phyloP scores from a whole-genome alignment of 768 basidiomycete genomes.

The Russula ochroleuca region DNA sequence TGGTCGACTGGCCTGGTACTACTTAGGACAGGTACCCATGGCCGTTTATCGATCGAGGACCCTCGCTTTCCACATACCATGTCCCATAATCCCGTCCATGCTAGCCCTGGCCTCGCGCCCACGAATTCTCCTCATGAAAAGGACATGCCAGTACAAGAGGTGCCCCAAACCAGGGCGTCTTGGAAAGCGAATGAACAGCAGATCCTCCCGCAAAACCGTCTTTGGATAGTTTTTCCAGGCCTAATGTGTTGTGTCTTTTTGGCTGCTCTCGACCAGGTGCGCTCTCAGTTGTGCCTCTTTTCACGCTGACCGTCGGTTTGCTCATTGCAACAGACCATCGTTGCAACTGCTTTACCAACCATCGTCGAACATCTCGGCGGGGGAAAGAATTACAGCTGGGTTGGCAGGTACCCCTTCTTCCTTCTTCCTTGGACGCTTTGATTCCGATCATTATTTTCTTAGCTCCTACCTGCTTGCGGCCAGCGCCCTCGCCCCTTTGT shows the following conservation, averaged over 20 bases:
- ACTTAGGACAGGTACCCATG: not conserved
- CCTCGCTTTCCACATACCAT: not conserved
- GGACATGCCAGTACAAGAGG: not conserved
- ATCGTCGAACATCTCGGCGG: constrained; percentile 45
- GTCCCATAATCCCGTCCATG: not conserved
- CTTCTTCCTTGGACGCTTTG: not conserved
- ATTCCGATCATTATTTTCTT: not conserved
- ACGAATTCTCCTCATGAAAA: not conserved
- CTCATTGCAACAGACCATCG: constrained; percentile 37
- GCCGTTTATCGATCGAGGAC: not conserved
- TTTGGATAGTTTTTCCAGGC: constrained; percentile 42
- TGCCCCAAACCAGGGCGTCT: constrained; percentile 32
- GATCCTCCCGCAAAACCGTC: constrained; percentile 41
- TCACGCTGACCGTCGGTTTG: not conserved
- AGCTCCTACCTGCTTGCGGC: constrained; percentile 75
- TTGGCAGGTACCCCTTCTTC: constrained; percentile 38
- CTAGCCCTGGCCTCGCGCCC: not conserved
- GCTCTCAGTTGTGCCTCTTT: not conserved
- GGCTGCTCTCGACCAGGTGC: constrained; percentile 47
- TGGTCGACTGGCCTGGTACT: no score
- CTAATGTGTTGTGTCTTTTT: constrained; percentile 44
- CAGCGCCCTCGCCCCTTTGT: constrained; percentile 62
- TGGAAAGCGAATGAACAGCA: constrained; percentile 43
- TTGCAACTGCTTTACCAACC: constrained; percentile 49
- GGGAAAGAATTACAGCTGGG: constrained; percentile 47